Base-by-base conservation (phyloP, 163 green algal genomes). In the Chloromonas sp. region DNA sequence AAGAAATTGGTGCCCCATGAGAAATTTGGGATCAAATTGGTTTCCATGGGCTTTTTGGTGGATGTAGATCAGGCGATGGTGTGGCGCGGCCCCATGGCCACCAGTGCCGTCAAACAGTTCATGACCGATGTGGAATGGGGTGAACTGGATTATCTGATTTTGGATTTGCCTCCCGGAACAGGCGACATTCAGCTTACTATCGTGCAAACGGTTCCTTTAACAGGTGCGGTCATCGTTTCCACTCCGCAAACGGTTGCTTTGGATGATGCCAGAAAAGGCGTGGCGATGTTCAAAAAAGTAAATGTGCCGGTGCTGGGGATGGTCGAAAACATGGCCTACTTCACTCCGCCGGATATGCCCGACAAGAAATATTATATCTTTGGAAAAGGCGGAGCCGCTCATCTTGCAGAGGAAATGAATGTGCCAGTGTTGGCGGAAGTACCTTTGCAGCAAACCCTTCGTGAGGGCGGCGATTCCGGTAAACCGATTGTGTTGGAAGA, bases 311-410 rank as follows among this genome's bases (percentile, higher is more conserved):
- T 95, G 82, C 95, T 98, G 78, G 94, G 94, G 13, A 95, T 99
- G 5, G 97, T 98, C 14, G 97, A 99, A 91, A 99, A 99, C 95
- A 99, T 99, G 97, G 91, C 87, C 0, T 99, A 95, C 91, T 99
- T 99, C 91, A n/a, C n/a, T n/a, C n/a, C n/a, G n/a, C n/a, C n/a
- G n/a, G n/a, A n/a, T n/a, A n/a, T n/a, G n/a, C n/a, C n/a, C n/a
- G n/a, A n/a, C n/a, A n/a, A n/a, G n/a, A n/a, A n/a, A n/a, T n/a
- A n/a, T n/a, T n/a, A n/a, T n/a, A n/a, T n/a, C n/a, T n/a, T n/a
- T n/a, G n/a, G n/a, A n/a, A n/a, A n/a, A n/a, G n/a, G n/a, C n/a
- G n/a, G n/a, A n/a, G n/a, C n/a, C n/a, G n/a, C n/a, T n/a, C n/a
- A n/a, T n/a, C n/a, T n/a, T n/a, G n/a, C n/a, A n/a, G n/a, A n/a